A percentile compares a stretch with the other conserved stretches of the same genome.
These are phyloP conservation scores for Phytopythium litorale DNA, from an alignment of 352 stramenopile genomes.

Conservation along the genomic window DNA sequence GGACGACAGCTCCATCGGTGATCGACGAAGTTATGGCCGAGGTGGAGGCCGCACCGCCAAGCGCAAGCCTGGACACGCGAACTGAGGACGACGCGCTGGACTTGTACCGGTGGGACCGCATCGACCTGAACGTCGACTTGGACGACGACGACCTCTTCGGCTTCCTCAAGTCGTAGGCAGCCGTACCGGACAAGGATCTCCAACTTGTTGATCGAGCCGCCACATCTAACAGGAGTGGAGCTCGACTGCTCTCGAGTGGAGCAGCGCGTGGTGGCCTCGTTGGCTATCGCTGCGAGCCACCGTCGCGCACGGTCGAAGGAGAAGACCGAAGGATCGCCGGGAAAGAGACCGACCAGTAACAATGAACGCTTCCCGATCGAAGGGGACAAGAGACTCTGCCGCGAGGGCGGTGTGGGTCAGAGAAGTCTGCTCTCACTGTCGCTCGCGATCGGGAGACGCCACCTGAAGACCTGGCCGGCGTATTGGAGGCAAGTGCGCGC, in stretches of 20 bases:
- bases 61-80: constrained; percentile 12
- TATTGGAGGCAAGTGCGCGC: constrained; percentile 3
- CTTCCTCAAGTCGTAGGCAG: constrained; percentile 72
- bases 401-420: neutral
- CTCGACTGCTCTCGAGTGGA: neutral
- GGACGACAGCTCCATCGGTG: neutral
- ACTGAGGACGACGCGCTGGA: constrained; percentile 57
- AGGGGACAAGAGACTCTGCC: neutral
- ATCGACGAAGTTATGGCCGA: constrained; percentile 8
- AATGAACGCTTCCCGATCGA: neutral
- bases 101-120: constrained; percentile 75
- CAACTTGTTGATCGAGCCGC: neutral
- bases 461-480: neutral
- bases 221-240: neutral
- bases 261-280: neutral
- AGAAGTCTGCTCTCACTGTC: neutral
- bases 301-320: neutral
- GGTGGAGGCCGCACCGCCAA: neutral
- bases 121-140: constrained; percentile 79
- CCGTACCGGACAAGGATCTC: neutral
- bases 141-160: constrained; percentile 85
- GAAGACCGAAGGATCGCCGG: neutral
- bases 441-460: neutral
- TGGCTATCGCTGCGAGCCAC: neutral
- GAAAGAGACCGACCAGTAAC: neutral